Conservation (phyloP, 305 asterid species). For the Coffea humblotiana region DNA sequence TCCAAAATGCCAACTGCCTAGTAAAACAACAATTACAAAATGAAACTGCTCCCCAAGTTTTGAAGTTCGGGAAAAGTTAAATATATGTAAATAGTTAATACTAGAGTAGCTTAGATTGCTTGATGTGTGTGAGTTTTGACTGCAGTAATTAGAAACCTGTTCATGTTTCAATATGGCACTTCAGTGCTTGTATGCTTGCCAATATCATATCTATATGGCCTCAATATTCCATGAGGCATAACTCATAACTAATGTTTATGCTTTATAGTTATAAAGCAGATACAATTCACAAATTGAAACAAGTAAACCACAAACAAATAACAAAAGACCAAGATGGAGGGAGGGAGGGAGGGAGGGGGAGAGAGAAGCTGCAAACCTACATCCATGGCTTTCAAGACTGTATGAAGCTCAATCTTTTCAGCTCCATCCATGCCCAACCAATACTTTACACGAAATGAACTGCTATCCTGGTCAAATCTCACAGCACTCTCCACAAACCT, state of each 20-base stretch:
- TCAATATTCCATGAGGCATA: not conserved
- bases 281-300: not conserved
- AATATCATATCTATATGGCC: slow-evolving; percentile 3
- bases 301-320: not conserved
- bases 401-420: slow-evolving; percentile 61
- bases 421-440: slow-evolving; percentile 40
- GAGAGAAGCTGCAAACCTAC: slow-evolving; percentile 44
- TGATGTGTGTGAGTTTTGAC: not conserved
- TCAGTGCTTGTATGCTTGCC: not conserved
- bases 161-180: not conserved
- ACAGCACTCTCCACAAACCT: slow-evolving; percentile 71
- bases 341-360: too few species aligned
- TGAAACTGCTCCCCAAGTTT: not conserved
- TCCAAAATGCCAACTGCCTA: slow-evolving; percentile 74
- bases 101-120: not conserved
- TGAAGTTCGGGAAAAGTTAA: not conserved
- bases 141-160: not conserved
- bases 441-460: slow-evolving; percentile 51
- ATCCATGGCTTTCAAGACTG: slow-evolving; percentile 76
- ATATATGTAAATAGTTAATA: not conserved
- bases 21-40: slow-evolving; percentile 24
- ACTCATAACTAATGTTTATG: not conserved
- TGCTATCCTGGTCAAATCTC: slow-evolving; percentile 55
- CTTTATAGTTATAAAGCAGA: not conserved
- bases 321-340: too few species aligned